A percentile compares a stretch with the other conserved stretches of the same genome.
Evolutionary conservation across 192 early-diverging fungal genomes (phyloP).

Genomic region (Funneliformis mosseae): DNA sequence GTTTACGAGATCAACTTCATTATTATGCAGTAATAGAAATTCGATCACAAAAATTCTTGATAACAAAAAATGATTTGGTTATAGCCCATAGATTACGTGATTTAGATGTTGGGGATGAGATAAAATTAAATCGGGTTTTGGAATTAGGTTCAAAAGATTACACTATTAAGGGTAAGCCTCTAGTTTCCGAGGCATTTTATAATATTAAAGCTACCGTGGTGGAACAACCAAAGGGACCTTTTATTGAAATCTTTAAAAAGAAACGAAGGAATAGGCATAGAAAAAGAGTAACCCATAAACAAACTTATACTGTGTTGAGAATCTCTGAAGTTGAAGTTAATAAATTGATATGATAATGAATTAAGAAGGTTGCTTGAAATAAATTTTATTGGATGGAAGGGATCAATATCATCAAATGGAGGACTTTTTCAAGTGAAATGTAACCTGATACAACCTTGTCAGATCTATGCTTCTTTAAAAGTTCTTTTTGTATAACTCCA

Average conservation of each 20-base stretch:
- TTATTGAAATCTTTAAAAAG: conserved; percentile 75
- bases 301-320: conserved; percentile 73
- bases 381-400: too few species aligned
- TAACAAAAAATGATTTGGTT: conserved; percentile 87
- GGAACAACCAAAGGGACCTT: conserved; percentile 83
- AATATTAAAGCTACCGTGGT: conserved; percentile 84
- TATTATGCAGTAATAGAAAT: conserved; percentile 73
- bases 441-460: too few species aligned
- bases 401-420: too few species aligned
- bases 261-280: conserved; percentile 78
- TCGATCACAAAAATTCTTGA: conserved; percentile 83
- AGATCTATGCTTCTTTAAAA: too few species aligned
- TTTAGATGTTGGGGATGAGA: conserved; percentile 82
- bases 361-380: too few species aligned
- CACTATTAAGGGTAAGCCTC: conserved; percentile 84
- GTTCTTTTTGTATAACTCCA: too few species aligned
- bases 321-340: conserved; percentile 70
- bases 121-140: conserved; percentile 81
- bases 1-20: conserved; percentile 18
- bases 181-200: conserved; percentile 71
- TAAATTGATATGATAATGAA: conserved; percentile 27
- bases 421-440: too few species aligned
- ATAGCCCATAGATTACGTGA: conserved; percentile 82
- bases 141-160: conserved; percentile 86
- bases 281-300: conserved; percentile 68